Percentiles rank a stretch among this genome's conserved stretches.
phyloP scores from a whole-genome alignment of 805 yeast species.

The Peterozyma xylosa region DNA sequence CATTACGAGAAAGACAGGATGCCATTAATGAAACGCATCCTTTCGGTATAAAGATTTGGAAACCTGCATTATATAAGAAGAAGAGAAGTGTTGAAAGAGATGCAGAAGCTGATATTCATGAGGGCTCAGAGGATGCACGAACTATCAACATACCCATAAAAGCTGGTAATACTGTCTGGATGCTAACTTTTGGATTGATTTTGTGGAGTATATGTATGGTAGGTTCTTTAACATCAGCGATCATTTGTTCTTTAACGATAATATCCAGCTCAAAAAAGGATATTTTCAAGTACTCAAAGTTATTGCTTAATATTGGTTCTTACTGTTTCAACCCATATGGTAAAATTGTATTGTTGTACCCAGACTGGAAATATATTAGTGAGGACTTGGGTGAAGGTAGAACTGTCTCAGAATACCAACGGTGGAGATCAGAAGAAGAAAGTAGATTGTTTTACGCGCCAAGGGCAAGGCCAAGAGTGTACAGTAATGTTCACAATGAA shows the following conservation, averaged over 20 bases:
- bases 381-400: slow-evolving; percentile 92
- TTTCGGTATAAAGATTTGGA: slow-evolving; percentile 97
- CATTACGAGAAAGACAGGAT: slow-evolving; percentile 85
- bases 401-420: slow-evolving; percentile 72
- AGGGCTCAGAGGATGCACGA: slow-evolving; percentile 39
- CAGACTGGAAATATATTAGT: slow-evolving; percentile 70
- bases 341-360: slow-evolving; percentile 68
- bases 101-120: slow-evolving; percentile 92
- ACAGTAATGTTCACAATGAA: not conserved
- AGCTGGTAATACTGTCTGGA: slow-evolving; percentile 69
- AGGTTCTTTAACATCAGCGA: slow-evolving; percentile 38
- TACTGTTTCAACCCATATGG: slow-evolving; percentile 87
- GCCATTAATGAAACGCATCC: slow-evolving; percentile 97
- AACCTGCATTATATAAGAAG: slow-evolving; percentile 93
- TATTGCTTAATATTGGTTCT: slow-evolving; percentile 55
- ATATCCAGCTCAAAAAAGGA: slow-evolving; percentile 33
- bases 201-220: slow-evolving; percentile 45
- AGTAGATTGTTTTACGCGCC: slow-evolving; percentile 80
- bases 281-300: slow-evolving; percentile 55
- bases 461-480: slow-evolving; percentile 17
- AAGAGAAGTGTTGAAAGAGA: slow-evolving; percentile 83
- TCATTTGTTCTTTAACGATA: slow-evolving; percentile 32
- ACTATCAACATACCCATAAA: slow-evolving; percentile 54
- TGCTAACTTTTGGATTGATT: slow-evolving; percentile 61
- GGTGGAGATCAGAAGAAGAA: slow-evolving; percentile 80